These are phyloP conservation scores for Aegilops longissima DNA, from an alignment of 176 grass and related monocot species.

Conservation along the genomic window DNA sequence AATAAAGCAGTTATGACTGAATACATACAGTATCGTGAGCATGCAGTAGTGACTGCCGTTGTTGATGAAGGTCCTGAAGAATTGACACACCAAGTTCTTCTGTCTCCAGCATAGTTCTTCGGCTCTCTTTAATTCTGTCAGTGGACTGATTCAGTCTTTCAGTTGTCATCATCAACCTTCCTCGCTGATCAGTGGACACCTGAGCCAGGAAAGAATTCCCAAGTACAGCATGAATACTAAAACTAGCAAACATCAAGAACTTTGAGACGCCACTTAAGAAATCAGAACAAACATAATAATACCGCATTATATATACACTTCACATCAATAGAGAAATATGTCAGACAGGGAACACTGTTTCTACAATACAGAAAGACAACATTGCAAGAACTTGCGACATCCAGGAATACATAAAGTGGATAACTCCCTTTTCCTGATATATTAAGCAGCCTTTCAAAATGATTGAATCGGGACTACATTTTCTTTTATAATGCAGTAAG, in stretches of 20 bases:
- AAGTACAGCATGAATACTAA: constrained; percentile 24
- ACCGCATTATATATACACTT: neutral
- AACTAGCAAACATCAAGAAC: constrained; percentile 19
- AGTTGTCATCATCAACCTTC: constrained; percentile 80
- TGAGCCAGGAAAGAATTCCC: constrained; percentile 26
- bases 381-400: neutral
- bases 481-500: neutral
- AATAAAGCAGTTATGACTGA: constrained; percentile 5
- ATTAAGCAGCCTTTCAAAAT: constrained; percentile 13
- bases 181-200: constrained; percentile 90
- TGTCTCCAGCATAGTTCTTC: constrained; percentile 73
- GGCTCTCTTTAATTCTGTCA: constrained; percentile 78
- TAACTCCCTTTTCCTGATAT: neutral
- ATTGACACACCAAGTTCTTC: constrained; percentile 87
- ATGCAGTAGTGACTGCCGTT: constrained; percentile 92
- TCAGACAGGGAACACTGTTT: neutral
- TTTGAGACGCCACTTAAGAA: neutral
- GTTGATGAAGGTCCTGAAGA: constrained; percentile 91
- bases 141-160: constrained; percentile 82
- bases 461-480: neutral
- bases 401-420: neutral
- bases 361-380: neutral
- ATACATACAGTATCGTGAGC: constrained; percentile 75
- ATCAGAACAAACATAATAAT: neutral
- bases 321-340: neutral